Conservation (phyloP, 2,329 filamentous ascomycete species). For the Paecilomyces fulvus region DNA sequence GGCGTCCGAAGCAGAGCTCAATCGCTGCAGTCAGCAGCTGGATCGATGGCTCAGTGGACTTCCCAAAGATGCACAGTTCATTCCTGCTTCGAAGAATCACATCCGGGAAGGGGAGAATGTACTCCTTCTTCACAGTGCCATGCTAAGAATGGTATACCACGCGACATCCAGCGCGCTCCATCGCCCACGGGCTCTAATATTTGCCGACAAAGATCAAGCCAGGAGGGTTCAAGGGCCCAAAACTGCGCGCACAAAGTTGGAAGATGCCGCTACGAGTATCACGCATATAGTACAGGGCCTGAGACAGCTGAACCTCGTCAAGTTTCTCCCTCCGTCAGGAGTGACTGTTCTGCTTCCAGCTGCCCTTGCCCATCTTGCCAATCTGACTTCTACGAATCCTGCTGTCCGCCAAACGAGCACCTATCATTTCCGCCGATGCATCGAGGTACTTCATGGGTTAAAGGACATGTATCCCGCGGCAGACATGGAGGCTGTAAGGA, state of each 20-base stretch:
- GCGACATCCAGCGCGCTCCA: constrained; percentile 84
- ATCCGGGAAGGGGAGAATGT: constrained; percentile 43
- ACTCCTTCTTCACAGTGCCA: constrained; percentile 61
- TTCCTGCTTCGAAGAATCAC: constrained; percentile 51
- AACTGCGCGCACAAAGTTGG: constrained; percentile 68
- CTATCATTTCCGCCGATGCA: constrained; percentile 72
- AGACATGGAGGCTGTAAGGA: constrained; percentile 53
- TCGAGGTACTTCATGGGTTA: constrained; percentile 73
- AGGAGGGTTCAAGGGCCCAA: constrained; percentile 51
- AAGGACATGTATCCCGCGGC: constrained; percentile 80
- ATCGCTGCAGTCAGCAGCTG: constrained; percentile 65
- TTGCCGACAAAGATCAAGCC: constrained; percentile 40
- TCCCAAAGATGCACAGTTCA: constrained; percentile 61
- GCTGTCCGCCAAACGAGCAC: constrained; percentile 61
- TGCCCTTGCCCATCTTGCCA: constrained; percentile 79
- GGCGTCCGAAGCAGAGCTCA: constrained; percentile 65
- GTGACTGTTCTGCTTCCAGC: constrained; percentile 80
- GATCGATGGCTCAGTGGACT: constrained; percentile 64
- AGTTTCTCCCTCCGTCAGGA: constrained; percentile 71
- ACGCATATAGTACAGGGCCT: constrained; percentile 70
- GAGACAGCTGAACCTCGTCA: constrained; percentile 60
- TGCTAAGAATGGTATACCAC: constrained; percentile 84
- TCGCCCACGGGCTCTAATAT: constrained; percentile 72
- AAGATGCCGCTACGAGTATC: constrained; percentile 72
- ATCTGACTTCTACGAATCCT: constrained; percentile 69